A percentile compares a stretch with the other conserved stretches of the same genome.
Evolutionary conservation across 495 filamentous ascomycete genomes (phyloP).

Genomic region (Choiromyces venosus): DNA sequence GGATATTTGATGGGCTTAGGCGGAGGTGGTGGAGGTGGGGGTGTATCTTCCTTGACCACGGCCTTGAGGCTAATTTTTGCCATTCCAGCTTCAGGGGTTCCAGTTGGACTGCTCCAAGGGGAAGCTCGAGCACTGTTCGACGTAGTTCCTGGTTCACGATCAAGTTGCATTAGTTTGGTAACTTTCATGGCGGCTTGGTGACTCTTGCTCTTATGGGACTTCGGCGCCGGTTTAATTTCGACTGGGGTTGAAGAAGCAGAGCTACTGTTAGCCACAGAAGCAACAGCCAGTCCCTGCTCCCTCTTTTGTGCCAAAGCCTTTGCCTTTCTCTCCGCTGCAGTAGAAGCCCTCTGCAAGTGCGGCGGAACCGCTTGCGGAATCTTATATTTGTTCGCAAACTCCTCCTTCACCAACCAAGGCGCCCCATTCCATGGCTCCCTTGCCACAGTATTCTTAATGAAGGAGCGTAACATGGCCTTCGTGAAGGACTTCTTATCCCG

Average conservation of each 20-base stretch:
- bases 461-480: slow-evolving; percentile 86
- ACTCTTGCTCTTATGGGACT: slow-evolving; percentile 65
- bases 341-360: slow-evolving; percentile 72
- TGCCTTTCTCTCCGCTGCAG: slow-evolving; percentile 69
- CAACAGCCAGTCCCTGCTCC: slow-evolving; percentile 47
- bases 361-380: slow-evolving; percentile 79
- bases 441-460: slow-evolving; percentile 89
- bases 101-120: slow-evolving; percentile 39
- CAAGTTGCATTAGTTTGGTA: slow-evolving; percentile 44
- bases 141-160: slow-evolving; percentile 47
- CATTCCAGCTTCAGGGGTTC: slow-evolving; percentile 37
- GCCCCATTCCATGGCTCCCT: slow-evolving; percentile 90
- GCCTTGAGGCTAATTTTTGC: slow-evolving; percentile 32
- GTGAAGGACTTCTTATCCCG: slow-evolving; percentile 91
- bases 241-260: slow-evolving; percentile 58
- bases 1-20: slow-evolving; percentile 86
- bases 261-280: slow-evolving; percentile 46
- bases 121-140: slow-evolving; percentile 37
- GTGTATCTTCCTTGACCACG: slow-evolving; percentile 37
- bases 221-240: slow-evolving; percentile 73
- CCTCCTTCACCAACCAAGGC: slow-evolving; percentile 88
- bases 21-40: slow-evolving; percentile 56
- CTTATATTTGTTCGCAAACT: slow-evolving; percentile 74
- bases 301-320: slow-evolving; percentile 49
- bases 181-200: slow-evolving; percentile 43